Conservation (phyloP, 2,329 filamentous ascomycete species). For the Xylaria multiplex region DNA sequence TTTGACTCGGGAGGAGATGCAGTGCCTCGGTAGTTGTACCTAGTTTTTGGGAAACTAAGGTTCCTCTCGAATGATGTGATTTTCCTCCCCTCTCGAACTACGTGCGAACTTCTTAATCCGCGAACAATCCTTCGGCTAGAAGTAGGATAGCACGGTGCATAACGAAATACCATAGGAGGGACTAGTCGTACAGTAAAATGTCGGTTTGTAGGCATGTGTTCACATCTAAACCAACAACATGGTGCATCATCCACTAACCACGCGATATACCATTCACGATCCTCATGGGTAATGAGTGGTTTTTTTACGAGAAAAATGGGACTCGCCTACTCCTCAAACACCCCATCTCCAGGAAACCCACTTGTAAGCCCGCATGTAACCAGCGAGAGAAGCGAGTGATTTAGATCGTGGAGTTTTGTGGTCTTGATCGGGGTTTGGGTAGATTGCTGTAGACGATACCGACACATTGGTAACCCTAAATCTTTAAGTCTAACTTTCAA, state of each 20-base stretch:
- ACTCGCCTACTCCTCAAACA: background rate
- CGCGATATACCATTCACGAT: background rate
- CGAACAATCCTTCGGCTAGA: conserved; percentile 5
- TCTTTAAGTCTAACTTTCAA: no score
- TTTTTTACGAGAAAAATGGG: conserved; percentile 11
- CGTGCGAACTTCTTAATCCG: background rate
- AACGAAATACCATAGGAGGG: background rate
- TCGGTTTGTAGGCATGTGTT: background rate
- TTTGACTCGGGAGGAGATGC: background rate
- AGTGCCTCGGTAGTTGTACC: no score
- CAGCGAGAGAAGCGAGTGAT: conserved; percentile 13
- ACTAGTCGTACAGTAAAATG: background rate
- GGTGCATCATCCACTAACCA: background rate
- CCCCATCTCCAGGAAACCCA: conserved; percentile 20
- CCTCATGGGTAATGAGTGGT: background rate
- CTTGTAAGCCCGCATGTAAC: background rate
- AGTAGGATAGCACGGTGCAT: conserved; percentile 9
- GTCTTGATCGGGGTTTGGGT: background rate
- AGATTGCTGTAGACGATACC: background rate
- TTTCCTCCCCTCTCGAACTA: conserved; percentile 2
- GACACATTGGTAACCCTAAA: background rate
- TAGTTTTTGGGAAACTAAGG: background rate
- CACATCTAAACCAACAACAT: conserved; percentile 1
- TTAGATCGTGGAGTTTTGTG: conserved; percentile 6
- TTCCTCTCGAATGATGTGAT: conserved; percentile 11